Base-by-base conservation (phyloP, 352 stramenopile species). In the Phytopythium cucurbitacearum region DNA sequence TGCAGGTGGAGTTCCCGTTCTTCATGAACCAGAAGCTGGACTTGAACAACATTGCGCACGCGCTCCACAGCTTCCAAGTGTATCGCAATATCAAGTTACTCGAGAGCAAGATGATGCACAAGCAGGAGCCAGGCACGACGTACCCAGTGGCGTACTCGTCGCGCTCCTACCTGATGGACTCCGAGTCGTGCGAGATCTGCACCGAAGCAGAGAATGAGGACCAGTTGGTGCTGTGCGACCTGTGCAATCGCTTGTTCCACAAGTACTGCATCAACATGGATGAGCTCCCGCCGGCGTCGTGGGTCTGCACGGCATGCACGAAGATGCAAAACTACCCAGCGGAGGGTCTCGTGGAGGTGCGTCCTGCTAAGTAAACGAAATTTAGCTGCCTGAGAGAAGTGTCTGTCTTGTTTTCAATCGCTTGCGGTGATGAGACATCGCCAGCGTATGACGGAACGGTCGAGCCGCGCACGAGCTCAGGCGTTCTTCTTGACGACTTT, bases 71-170 rank as follows among this genome's bases (percentile, higher is more conserved):
- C 33, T 93, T 90, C 54, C 80, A 93, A 56, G 57, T 85, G 49
- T 93, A 88, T 73, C 76, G 80, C 59, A 88, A 90, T 71, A 90
- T 91, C 62, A 93, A 93, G 63, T 59, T 89, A 50, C 53, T 90
- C 12, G 67, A 92, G 58, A 57, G 73, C 47, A 85, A 88, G 48
- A 78, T 82, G 49, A 84, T 80, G 13, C 55, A 89, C 52, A 85
- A 87, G 56, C 72, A 87, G 51, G 80, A 85, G 56, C 56, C 66
- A 8, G 80, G 71, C 28, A 81, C 78, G 13, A 76, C 78, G 34
- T 46, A 69, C 9, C 81, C 81, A n/a, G 63, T 72, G 37, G 32
- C 61, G 52, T 93, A 93, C 53, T 59, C 48, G 11, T 93, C 82
- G 33, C 82, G 82, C 47, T 88, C 80, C 32, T 84, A 81, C 58